A percentile compares a stretch with the other conserved stretches of the same genome.
phyloP scores from a whole-genome alignment of 805 yeast species.

The Cephaloascus fragrans region DNA sequence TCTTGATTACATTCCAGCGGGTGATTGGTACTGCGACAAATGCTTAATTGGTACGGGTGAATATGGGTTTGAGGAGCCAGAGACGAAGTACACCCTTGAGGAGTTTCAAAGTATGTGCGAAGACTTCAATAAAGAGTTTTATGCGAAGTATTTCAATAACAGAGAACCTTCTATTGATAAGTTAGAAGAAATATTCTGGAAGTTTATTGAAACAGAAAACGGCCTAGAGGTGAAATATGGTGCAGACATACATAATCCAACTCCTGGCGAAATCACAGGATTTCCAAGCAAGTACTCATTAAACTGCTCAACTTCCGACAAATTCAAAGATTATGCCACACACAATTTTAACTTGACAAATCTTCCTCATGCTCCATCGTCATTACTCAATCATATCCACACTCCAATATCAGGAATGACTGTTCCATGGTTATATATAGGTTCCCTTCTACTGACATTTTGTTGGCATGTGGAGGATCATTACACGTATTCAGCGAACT shows the following conservation, averaged over 20 bases:
- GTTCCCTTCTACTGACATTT: constrained; percentile 82
- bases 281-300: constrained; percentile 45
- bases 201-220: constrained; percentile 25
- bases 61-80: constrained; percentile 75
- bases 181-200: constrained; percentile 67
- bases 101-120: constrained; percentile 53
- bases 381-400: constrained; percentile 56
- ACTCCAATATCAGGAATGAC: constrained; percentile 86
- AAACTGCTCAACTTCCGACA: constrained; percentile 4
- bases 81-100: constrained; percentile 40
- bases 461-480: constrained; percentile 98
- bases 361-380: constrained; percentile 60
- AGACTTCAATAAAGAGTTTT: constrained; percentile 35
- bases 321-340: constrained; percentile 24
- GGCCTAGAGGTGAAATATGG: constrained; percentile 67
- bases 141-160: constrained; percentile 20
- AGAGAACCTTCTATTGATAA: constrained; percentile 25
- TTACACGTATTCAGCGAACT: constrained; percentile 82
- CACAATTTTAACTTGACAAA: constrained; percentile 74
- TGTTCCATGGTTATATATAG: constrained; percentile 89
- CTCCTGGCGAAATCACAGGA: constrained; percentile 62
- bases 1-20: constrained; percentile 38
- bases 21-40: constrained; percentile 72
- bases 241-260: constrained; percentile 68
- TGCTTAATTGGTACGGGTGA: constrained; percentile 84